phyloP scores from a whole-genome alignment of 2,329 filamentous ascomycete genomes.

The Fusarium sp. region DNA sequence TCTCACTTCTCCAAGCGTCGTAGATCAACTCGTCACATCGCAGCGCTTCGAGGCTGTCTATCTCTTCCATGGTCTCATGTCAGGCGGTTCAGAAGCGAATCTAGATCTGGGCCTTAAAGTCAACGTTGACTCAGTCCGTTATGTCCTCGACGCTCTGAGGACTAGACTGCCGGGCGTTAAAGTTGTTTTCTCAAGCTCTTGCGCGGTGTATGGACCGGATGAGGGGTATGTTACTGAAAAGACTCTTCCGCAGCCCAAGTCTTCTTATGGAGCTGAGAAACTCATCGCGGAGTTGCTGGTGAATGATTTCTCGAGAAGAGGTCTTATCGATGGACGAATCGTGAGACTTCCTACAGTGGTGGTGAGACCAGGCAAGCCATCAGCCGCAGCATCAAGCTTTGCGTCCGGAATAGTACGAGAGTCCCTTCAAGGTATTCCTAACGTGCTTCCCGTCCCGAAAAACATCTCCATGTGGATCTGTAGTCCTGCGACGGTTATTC shows the following conservation, averaged over 20 bases:
- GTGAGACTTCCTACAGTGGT: conserved; percentile 70
- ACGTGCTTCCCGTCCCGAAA: conserved; percentile 58
- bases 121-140: conserved; percentile 67
- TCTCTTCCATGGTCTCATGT: conserved; percentile 74
- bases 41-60: conserved; percentile 60
- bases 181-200: conserved; percentile 68
- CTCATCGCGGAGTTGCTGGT: conserved; percentile 65
- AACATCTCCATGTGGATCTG: conserved; percentile 63
- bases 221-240: conserved; percentile 32
- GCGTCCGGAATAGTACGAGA: conserved; percentile 72
- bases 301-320: conserved; percentile 56
- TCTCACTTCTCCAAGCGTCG: conserved; percentile 29
- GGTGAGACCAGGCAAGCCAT: conserved; percentile 69
- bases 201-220: conserved; percentile 66
- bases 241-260: conserved; percentile 60
- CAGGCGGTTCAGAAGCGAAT: conserved; percentile 68
- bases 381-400: conserved; percentile 70
- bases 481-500: conserved; percentile 60
- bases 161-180: conserved; percentile 58
- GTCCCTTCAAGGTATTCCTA: conserved; percentile 58
- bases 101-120: conserved; percentile 65
- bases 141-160: conserved; percentile 64
- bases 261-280: conserved; percentile 71
- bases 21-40: conserved; percentile 46
- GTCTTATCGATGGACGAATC: conserved; percentile 66